Base-by-base conservation (phyloP, 2,329 filamentous ascomycete genomes). In the Penicillium sp. region DNA sequence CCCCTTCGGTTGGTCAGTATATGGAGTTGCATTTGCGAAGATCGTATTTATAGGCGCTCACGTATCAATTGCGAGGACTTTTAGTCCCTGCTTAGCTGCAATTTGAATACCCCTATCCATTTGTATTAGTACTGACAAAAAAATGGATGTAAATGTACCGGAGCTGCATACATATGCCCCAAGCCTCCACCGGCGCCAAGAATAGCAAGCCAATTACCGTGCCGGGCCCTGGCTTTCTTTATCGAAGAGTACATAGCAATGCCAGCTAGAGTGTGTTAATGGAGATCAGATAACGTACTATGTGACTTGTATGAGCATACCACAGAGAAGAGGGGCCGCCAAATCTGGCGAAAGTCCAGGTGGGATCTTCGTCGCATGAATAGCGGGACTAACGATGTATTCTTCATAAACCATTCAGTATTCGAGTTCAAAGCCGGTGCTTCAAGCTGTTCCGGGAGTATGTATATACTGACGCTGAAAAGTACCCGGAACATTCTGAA, bases 211-310 rank as follows among this genome's bases (percentile, higher is more conserved):
- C 69, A 75, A 40, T 75, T 65, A 14, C 72, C 73, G 0, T 66
- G 63, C 20, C 64, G 63, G 25, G 71, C 61, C 40, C 67, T 73
- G 6, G 71, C 69, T 51, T 75, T 75, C 59, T 67, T 69, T 15
- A 75, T 72, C 1, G 73, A 73, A 11, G 71, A 74, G 49, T 74
- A 75, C 67, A 73, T 73, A 1, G 73, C 69, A 44, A 75, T 70
- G 6, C 73, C 73, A 29, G 73, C 73, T 73, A 40, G 5, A 11
- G 1, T 6, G 4, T 40, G 37, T 40, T 11, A 40, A 40, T 20
- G 18, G 18, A 3, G 3, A 14, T 2, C 2, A 22, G 18, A 35
- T 6, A 14, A 22, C 18, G 22, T 4, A 18, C 6, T 22, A 8
- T 18, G 14, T 12, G 5, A 11, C 5, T 6, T 12, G 4, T 14